Evolutionary conservation across 805 yeast genomes (phyloP), one percentile per base, ranked within the genome.

Genomic region (Helenozyma rhizophorensis): DNA sequence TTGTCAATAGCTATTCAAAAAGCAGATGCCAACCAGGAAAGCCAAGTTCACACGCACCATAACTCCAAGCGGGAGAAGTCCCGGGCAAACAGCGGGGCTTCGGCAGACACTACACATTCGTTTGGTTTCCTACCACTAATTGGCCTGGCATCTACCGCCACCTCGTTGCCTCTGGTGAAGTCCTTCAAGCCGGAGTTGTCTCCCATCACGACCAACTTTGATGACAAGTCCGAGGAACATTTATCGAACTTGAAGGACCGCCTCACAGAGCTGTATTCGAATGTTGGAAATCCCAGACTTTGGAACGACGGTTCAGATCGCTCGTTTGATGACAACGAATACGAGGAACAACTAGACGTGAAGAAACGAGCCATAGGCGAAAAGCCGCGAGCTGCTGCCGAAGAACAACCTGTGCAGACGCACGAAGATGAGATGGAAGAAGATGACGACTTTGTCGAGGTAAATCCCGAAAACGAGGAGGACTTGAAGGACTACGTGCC

Each of bases 401-500:
- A n/a, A n/a, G n/a, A n/a, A n/a, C n/a, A n/a, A n/a, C n/a, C n/a
- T n/a, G n/a, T n/a, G n/a, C 33, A 30, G 10, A 27, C 29, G 5
- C 51, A 46, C 15, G 54, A 50, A 11, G 47, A 46, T 12, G 34
- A 34, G 16, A 49, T 42, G 11, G 58, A 50, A 19, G 57, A 54
- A 6, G 50, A 48, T 14, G 41, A 42, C 21, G 54, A 47, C 14
- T 48, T 47, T 14, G 40, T 25, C 9, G 36, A 32, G 14, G 42
- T 44, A 12, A 43, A 51, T 23, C 42, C 62, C 9, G 53, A 45
- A 13, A 43, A 52, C 33, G 83, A 78, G 47, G 83, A 78, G 48
- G 68, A 60, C 37, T 62, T 58, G 23, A 54, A 54, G 16, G 83
- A 77, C 43, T 79, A 79, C 51, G 59, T 68, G 33, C 57, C 56